Percentiles rank a stretch among this genome's conserved stretches.
phyloP scores from a whole-genome alignment of 1,284 basidiomycete genomes.

The Violaceomyces palustris region DNA sequence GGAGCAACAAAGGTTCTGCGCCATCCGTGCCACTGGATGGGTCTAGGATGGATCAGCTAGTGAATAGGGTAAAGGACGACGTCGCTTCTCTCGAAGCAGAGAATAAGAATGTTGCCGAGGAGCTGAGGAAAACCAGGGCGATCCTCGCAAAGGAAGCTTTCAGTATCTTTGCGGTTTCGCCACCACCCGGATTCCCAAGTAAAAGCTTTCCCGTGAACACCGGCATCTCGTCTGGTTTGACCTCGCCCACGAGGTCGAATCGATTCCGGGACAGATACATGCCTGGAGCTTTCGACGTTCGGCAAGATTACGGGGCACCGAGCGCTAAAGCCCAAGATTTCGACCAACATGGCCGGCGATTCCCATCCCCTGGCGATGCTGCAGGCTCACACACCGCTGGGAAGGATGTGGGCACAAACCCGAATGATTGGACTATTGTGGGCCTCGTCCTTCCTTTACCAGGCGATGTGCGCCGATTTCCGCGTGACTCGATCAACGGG shows the following conservation, averaged over 20 bases:
- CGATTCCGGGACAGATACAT: conserved; percentile 30
- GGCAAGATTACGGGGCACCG: conserved; percentile 1
- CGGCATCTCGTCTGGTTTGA: background rate
- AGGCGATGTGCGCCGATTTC: conserved; percentile 27
- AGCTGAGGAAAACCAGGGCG: conserved; percentile 15
- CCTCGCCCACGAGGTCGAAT: conserved; percentile 2
- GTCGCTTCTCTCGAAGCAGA: conserved; percentile 10
- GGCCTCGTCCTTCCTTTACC: conserved; percentile 26
- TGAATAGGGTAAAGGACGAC: background rate
- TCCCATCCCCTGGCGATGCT: background rate
- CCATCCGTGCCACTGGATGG: conserved; percentile 7
- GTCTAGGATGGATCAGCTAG: background rate
- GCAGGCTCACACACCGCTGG: background rate
- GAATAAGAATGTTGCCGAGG: conserved; percentile 1
- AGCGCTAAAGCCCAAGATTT: too few species aligned
- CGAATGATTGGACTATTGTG: conserved; percentile 28
- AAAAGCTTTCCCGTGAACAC: background rate
- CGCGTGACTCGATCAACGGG: conserved; percentile 32
- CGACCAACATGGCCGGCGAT: too few species aligned
- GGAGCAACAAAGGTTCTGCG: conserved; percentile 6
- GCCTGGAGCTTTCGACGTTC: conserved; percentile 24
- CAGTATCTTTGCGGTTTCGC: conserved; percentile 12
- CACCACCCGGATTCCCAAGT: conserved; percentile 8
- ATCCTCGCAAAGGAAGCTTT: conserved; percentile 24
- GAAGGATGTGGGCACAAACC: background rate